Base-by-base conservation (phyloP, 2,329 filamentous ascomycete species). In the Lojkania enalia region DNA sequence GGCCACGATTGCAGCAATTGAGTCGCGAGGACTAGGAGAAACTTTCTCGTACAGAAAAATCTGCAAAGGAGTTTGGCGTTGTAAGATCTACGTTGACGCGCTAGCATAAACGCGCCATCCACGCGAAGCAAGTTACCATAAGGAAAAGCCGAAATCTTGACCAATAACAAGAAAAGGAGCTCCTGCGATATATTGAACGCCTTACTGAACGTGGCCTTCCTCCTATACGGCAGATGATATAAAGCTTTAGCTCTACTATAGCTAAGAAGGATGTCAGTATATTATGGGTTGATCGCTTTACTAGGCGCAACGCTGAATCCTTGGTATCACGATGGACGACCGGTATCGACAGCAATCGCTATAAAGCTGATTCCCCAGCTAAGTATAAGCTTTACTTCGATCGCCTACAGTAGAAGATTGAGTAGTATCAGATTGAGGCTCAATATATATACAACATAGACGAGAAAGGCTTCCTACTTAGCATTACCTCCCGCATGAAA, bases 371-470 rank as follows among this genome's bases (percentile, higher is more conserved):
- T 18, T 45, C 23, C 25, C 25, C 16, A 21, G 35, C 23, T 23
- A 45, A 45, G 13, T 45, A 45, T 16, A 39, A 29, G 25, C 5
- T 39, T 12, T 35, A 45, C 12, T 39, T 45, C 14, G 30, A 45
- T 5, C 42, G 9, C 5, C 29, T 45, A 23, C 36, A 39, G 27
- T n/a, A 39, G 16, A 44, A 33, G 19, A 44, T 44, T 20, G 32
- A 29, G 3, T 14, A 15, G 4, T 44, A 44, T 20, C 13, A 32
- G 14, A 29, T 44, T 13, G 41, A 44, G n/a, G n/a, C n/a, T 38
- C 5, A 44, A 23, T 25, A 44, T 38, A 38, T 23, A 16, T 41
- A 41, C 16, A 41, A 41, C 21, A 41, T n/a, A n/a, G n/a, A n/a
- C n/a, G n/a, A n/a, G n/a, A n/a, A n/a, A n/a, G n/a, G n/a, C n/a